Evolutionary conservation across 352 stramenopile species (phyloP).

Genomic region (Peronospora destructor): DNA sequence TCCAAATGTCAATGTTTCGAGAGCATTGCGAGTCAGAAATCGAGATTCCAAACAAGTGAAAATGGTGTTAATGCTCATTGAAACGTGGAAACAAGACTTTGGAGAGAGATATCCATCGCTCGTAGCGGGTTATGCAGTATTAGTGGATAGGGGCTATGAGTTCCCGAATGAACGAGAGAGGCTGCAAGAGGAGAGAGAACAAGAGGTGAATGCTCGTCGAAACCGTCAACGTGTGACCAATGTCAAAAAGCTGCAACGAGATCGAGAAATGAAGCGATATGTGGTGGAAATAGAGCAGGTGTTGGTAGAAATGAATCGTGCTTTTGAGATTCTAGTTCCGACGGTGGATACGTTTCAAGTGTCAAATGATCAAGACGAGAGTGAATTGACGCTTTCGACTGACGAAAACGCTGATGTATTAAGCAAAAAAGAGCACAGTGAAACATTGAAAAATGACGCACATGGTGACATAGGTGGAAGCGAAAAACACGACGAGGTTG

Average conservation of each 20-base stretch:
- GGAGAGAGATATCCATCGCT: slow-evolving; percentile 48
- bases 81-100: slow-evolving; percentile 57
- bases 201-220: slow-evolving; percentile 5
- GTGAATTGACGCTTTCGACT: neutral
- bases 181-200: slow-evolving; percentile 15
- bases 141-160: slow-evolving; percentile 44
- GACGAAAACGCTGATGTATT: neutral
- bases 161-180: slow-evolving; percentile 39
- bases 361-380: slow-evolving; percentile 2
- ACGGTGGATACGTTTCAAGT: slow-evolving; percentile 61
- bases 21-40: slow-evolving; percentile 12
- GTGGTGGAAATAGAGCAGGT: slow-evolving; percentile 61
- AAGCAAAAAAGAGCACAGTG: neutral
- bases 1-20: slow-evolving; percentile 24
- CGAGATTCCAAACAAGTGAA: slow-evolving; percentile 22
- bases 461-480: neutral
- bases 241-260: slow-evolving; percentile 26
- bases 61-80: slow-evolving; percentile 42
- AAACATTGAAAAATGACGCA: no score
- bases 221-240: slow-evolving; percentile 21
- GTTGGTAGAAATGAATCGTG: slow-evolving; percentile 62
- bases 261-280: slow-evolving; percentile 41
- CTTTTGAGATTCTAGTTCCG: slow-evolving; percentile 69
- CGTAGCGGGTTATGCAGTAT: slow-evolving; percentile 39
- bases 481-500: slow-evolving; percentile 8